Evolutionary conservation across 2,329 filamentous ascomycete species (phyloP).

Genomic region (Fusarium buxicola): DNA sequence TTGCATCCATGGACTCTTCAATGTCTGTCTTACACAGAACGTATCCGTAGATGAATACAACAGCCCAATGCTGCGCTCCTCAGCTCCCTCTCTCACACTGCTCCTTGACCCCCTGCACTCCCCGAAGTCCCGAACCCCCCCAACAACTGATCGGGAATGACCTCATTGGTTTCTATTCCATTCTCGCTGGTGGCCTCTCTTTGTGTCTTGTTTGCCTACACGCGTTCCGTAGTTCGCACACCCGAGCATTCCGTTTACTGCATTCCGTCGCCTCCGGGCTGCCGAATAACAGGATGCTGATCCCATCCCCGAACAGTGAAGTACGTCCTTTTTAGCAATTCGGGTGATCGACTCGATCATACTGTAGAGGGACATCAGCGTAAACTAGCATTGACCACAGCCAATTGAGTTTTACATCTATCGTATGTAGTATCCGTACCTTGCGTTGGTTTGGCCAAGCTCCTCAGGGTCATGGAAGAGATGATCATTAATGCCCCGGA

Average conservation of each 20-base stretch:
- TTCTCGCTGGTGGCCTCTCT: constrained; percentile 2
- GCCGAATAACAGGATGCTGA: neutral
- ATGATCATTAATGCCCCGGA: neutral
- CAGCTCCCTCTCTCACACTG: neutral
- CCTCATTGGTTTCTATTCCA: constrained; percentile 19
- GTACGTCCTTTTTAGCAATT: neutral
- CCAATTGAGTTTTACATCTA: neutral
- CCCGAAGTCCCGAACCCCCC: neutral
- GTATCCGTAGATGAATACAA: too few relatives aligned
- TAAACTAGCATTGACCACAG: neutral
- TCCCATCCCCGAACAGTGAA: too few relatives aligned
- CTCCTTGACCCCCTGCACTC: constrained; percentile 1
- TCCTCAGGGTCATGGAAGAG: neutral
- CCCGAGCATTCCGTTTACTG: neutral
- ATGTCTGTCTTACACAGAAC: too few relatives aligned
- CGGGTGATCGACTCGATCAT: neutral
- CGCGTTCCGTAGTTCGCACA: neutral
- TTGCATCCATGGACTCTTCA: neutral
- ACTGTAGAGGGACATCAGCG: neutral
- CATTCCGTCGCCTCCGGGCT: neutral
- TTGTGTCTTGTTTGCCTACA: neutral
- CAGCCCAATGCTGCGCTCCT: neutral
- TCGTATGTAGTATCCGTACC: neutral
- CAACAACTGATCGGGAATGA: constrained; percentile 7
- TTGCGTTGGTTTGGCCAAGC: constrained; percentile 1